These are phyloP conservation scores for Aspergillus sp. DNA, from an alignment of 2,329 filamentous ascomycete species.

Conservation along the genomic window DNA sequence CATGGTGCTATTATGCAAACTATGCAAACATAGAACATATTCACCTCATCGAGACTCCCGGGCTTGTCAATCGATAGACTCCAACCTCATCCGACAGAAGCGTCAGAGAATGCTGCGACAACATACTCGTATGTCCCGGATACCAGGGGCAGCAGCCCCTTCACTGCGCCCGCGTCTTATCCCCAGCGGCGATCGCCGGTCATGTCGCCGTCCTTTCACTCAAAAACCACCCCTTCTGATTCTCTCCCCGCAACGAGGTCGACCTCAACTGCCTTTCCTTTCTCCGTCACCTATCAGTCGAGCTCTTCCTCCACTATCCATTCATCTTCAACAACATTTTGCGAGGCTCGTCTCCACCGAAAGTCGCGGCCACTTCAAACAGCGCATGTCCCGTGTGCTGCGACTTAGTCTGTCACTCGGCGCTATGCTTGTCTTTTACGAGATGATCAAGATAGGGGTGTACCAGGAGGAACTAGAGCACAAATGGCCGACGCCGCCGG, in stretches of 20 bases:
- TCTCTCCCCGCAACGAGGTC: slow-evolving; percentile 49
- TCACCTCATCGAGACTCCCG: background rate
- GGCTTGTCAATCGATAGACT: background rate
- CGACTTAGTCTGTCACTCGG: slow-evolving; percentile 71
- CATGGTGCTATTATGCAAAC: slow-evolving; percentile 18
- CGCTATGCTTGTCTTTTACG: slow-evolving; percentile 60
- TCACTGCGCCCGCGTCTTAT: slow-evolving; percentile 37
- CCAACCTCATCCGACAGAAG: slow-evolving; percentile 1
- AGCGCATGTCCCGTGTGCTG: slow-evolving; percentile 61
- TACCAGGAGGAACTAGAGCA: slow-evolving; percentile 75
- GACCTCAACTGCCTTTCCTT: slow-evolving; percentile 67
- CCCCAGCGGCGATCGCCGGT: slow-evolving; percentile 17
- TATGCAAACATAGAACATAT: slow-evolving; percentile 13
- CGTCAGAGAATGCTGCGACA: slow-evolving; percentile 32
- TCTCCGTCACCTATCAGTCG: slow-evolving; percentile 52
- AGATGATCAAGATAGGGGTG: slow-evolving; percentile 64
- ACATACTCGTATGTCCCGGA: slow-evolving; percentile 38
- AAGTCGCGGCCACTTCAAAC: slow-evolving; percentile 52
- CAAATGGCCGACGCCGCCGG: slow-evolving; percentile 74
- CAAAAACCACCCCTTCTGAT: slow-evolving; percentile 56
- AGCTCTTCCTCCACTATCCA: slow-evolving; percentile 53
- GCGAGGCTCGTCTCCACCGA: slow-evolving; percentile 78
- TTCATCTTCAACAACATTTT: slow-evolving; percentile 54
- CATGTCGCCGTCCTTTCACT: slow-evolving; percentile 55
- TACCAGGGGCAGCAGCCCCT: slow-evolving; percentile 36